Evolutionary conservation across 225 moss, liverwort and hornwort genomes (phyloP).

Genomic region (Anthoceros angustus): DNA sequence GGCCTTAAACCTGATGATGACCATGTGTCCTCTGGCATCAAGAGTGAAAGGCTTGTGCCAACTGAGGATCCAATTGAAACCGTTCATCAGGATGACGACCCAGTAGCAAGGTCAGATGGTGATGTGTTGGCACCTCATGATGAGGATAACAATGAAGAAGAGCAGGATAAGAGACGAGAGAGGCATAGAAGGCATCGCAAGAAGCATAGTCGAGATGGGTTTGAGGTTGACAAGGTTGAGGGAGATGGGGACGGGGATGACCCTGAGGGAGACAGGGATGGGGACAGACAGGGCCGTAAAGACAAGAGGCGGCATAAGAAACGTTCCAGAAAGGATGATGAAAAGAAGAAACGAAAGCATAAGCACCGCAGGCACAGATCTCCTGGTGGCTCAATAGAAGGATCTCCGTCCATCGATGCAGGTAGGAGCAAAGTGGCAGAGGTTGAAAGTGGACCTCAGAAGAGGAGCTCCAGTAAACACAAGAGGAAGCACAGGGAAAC

Average conservation of each 20-base stretch:
- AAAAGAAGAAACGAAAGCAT: constrained; percentile 56
- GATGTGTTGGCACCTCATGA: constrained; percentile 13
- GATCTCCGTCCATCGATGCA: constrained; percentile 19
- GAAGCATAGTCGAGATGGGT: constrained; percentile 21
- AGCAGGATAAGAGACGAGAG: constrained; percentile 24
- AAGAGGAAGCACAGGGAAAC: not conserved
- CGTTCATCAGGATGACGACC: not conserved
- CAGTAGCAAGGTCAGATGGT: constrained; percentile 3
- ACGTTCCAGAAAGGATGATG: constrained; percentile 58
- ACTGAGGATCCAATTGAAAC: constrained; percentile 3
- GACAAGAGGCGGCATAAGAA: constrained; percentile 58
- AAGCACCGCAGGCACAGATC: constrained; percentile 51
- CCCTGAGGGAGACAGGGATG: constrained; percentile 44
- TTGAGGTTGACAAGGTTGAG: constrained; percentile 22
- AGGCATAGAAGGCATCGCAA: constrained; percentile 26
- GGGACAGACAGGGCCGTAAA: constrained; percentile 46
- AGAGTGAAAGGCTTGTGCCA: not conserved
- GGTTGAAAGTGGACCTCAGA: constrained; percentile 17
- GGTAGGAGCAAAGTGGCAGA: constrained; percentile 24
- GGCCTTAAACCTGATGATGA: not conserved
- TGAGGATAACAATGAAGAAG: constrained; percentile 25
- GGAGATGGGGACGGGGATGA: constrained; percentile 43
- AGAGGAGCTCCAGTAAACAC: not conserved
- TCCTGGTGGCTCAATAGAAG: constrained; percentile 24
- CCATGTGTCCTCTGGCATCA: constrained; percentile 9